These are phyloP conservation scores for Amaranthus cruentus DNA, from an alignment of 148 eudicot species.

Conservation along the genomic window DNA sequence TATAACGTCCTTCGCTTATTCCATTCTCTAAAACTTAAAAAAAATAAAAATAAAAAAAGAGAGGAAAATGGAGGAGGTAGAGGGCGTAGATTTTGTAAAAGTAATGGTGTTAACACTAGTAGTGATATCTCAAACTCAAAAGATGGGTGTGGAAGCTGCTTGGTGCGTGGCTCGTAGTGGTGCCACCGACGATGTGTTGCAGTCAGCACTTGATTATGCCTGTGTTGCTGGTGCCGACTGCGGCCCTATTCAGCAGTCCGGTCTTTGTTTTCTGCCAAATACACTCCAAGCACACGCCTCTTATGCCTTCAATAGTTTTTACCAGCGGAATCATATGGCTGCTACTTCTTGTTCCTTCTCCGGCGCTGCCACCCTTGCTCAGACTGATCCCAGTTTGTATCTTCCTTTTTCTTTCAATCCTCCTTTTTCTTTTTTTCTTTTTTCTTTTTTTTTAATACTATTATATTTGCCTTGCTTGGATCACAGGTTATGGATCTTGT, in stretches of 20 bases:
- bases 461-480: background rate
- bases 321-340: slow-evolving; percentile 43
- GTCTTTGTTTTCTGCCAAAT: slow-evolving; percentile 65
- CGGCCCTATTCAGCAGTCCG: slow-evolving; percentile 39
- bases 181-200: slow-evolving; percentile 12
- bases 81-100: too few species aligned
- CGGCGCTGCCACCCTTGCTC: slow-evolving; percentile 52
- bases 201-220: slow-evolving; percentile 23
- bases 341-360: slow-evolving; percentile 60
- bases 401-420: background rate
- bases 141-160: slow-evolving; percentile 9
- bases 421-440: background rate
- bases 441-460: background rate
- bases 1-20: too few species aligned
- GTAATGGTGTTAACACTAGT: background rate
- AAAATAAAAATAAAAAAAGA: too few species aligned
- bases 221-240: slow-evolving; percentile 36
- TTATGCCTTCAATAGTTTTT: slow-evolving; percentile 70
- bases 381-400: slow-evolving; percentile 61
- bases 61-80: too few species aligned
- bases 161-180: slow-evolving; percentile 30
- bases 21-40: too few species aligned
- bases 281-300: slow-evolving; percentile 70
- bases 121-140: background rate
- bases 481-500: slow-evolving; percentile 66